Base-by-base conservation (phyloP, 2,329 filamentous ascomycete species). In the Akanthomyces uredinophilus region DNA sequence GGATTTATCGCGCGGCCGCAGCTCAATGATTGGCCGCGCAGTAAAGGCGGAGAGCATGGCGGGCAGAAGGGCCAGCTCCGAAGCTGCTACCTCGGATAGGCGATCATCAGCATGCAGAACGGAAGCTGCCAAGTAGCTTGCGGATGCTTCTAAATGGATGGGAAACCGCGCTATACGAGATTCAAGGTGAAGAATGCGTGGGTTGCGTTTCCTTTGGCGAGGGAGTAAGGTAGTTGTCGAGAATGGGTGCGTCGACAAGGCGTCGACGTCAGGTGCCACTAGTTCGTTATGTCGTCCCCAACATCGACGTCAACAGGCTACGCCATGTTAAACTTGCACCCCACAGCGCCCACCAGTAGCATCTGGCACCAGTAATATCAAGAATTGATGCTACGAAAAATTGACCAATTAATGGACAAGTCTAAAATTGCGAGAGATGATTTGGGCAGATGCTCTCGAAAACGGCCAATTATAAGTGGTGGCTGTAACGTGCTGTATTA, bases 11-110 rank as follows among this genome's bases (percentile, higher is more conserved):
- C 91, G 89, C 76, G 88, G 87, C 79, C 90, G 93, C 71, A 99
- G 89, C 90, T 99, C 95, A 82, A 98, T 90, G 75, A 99, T 94
- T 66, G 93, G 91, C 72, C 91, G 90, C 80, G 95, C 93, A 69
- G 90, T 96, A 79, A 99, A 99, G 73, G 95, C 95, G 78, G 94
- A 96, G 78, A 99, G 89, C 95, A 97, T 97, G 77, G 81, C 81
- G 74, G 71, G 51, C 51, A 35, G 44, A 27, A 49, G 67, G 67
- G 70, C 75, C 76, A 79, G 78, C 78, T 75, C 77, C 66, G 68
- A 69, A 63, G 70, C 70, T 71, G 68, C 66, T 73, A 73, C 68
- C 62, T 63, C 65, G 51, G 64, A 62, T 64, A 57, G 68, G 64
- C 61, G 67, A 66, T 69, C 73, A 74, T 75, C 66, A 72, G 73